Conservation (phyloP, 108 stramenopile species). For the Cyclotella choctawhatcheeana region DNA sequence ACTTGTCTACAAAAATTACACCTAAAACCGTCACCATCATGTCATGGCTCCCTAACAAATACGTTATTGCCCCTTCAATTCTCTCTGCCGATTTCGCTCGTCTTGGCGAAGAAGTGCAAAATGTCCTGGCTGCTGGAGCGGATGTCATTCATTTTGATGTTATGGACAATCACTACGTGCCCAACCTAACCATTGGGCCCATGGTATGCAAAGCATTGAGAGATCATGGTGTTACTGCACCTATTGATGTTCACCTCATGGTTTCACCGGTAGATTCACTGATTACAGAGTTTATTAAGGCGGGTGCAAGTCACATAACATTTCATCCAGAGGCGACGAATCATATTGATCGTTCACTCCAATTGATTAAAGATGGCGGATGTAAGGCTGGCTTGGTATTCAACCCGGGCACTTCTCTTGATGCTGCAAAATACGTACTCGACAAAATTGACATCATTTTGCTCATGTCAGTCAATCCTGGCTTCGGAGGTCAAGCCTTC, state of each 20-base stretch:
- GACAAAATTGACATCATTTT: conserved; percentile 99
- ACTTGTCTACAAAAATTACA: no score
- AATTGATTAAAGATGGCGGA: conserved; percentile 92
- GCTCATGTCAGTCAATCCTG: conserved; percentile 98
- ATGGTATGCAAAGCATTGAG: conserved; percentile 99
- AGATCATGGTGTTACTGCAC: conserved; percentile 97
- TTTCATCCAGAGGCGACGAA: conserved; percentile 98
- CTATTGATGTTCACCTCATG: conserved; percentile 99
- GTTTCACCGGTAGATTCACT: conserved; percentile 95
- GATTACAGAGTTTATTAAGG: conserved; percentile 93
- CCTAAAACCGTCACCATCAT: no score
- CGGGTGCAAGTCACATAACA: conserved; percentile 98
- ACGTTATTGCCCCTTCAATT: conserved; percentile 98
- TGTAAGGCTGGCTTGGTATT: conserved; percentile 99
- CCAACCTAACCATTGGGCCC: conserved; percentile 98
- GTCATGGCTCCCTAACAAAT: conserved; percentile 36
- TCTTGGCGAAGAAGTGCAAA: conserved; percentile 97
- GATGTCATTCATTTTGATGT: conserved; percentile 99
- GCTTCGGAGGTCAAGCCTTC: conserved; percentile 97
- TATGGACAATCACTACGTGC: conserved; percentile 99
- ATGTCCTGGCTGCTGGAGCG: conserved; percentile 96
- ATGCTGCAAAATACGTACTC: conserved; percentile 87
- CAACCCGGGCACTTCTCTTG: conserved; percentile 95
- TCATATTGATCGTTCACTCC: conserved; percentile 96
- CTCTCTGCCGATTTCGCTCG: conserved; percentile 98